Evolutionary conservation across 2,329 filamentous ascomycete genomes (phyloP), one percentile per base, ranked within the genome.

Genomic region (Colletotrichum chrysophilum): DNA sequence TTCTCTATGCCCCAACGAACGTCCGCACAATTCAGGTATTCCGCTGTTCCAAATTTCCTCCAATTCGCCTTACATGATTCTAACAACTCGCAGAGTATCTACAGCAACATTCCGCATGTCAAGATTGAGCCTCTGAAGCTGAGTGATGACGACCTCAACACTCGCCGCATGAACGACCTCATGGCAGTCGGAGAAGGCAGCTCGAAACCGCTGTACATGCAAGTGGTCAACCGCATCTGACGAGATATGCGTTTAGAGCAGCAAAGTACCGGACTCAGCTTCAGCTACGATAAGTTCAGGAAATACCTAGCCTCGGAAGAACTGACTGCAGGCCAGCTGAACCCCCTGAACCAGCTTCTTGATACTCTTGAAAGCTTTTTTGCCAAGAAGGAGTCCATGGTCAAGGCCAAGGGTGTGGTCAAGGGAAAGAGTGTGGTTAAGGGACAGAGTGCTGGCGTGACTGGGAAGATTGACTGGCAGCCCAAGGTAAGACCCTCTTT

Each of bases 301-400:
- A 7, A 28, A 0, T 76, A 83, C 3, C 79, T 90, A 1, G 76
- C 81, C 0, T 30, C 69, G 0, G 83, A 87, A 28, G 79, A 82
- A 0, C 84, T 94, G 24, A 84, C 86, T 0, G 78, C 82, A 0
- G 84, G 81, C 3, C 93, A 96, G 79, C 80, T 82, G 0, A 85
- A 80, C 0, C 91, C 92, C 1, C 83, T 96, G 3, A 83, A 87
- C 1, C 88, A 92, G 80, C 88, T 93, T 0, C 84, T 95, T 2
- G 87, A 91, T 8, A 87, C 92, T 0, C 85, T 95, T 0, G 91
- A 95, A 79, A 92, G 89, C 14, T 94, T 94, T 81, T n/a, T n/a
- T n/a, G n/a, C n/a, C n/a, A n/a, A n/a, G n/a, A n/a, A n/a, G n/a
- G n/a, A n/a, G n/a, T n/a, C n/a, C n/a, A n/a, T n/a, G n/a, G n/a